Evolutionary conservation across 805 yeast species (phyloP).

Genomic region (Yamadazyma sp.): DNA sequence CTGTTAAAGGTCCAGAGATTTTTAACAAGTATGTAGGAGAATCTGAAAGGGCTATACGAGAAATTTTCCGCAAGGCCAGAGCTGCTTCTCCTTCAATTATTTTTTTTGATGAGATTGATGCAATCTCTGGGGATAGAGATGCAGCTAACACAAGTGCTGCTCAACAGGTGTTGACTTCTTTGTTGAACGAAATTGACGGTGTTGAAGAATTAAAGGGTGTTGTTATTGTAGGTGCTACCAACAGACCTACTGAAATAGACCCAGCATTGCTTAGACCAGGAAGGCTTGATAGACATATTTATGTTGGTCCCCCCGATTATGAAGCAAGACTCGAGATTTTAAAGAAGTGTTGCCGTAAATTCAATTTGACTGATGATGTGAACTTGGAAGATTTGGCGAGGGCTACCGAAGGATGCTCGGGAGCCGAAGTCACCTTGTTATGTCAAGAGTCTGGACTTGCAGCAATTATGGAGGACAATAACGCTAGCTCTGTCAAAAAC

Average conservation of each 20-base stretch:
- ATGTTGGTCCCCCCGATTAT: conserved; percentile 87
- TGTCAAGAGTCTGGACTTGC: conserved; percentile 95
- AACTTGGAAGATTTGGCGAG: conserved; percentile 55
- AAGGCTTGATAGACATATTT: conserved; percentile 87
- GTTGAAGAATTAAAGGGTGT: conserved; percentile 94
- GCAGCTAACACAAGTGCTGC: conserved; percentile 63
- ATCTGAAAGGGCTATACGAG: conserved; percentile 89
- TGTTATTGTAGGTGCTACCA: conserved; percentile 93
- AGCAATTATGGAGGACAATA: conserved; percentile 81
- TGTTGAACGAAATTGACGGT: conserved; percentile 95
- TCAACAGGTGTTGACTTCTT: conserved; percentile 83
- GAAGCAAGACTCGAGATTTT: conserved; percentile 80
- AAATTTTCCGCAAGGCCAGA: conserved; percentile 87
- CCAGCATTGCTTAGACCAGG: conserved; percentile 95
- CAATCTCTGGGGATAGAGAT: conserved; percentile 77
- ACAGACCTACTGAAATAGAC: conserved; percentile 90
- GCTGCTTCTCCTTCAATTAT: conserved; percentile 94
- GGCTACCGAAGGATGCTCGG: conserved; percentile 87
- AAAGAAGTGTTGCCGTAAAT: conserved; percentile 63
- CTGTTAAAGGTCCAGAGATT: conserved; percentile 96
- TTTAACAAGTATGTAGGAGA: conserved; percentile 96
- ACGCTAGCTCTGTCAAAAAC: conserved; percentile 52
- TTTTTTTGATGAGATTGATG: conserved; percentile 96
- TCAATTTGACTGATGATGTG: conserved; percentile 49
- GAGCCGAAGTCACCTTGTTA: conserved; percentile 89